Base-by-base conservation (phyloP, 257 asterid species). In the Datura wrightii region DNA sequence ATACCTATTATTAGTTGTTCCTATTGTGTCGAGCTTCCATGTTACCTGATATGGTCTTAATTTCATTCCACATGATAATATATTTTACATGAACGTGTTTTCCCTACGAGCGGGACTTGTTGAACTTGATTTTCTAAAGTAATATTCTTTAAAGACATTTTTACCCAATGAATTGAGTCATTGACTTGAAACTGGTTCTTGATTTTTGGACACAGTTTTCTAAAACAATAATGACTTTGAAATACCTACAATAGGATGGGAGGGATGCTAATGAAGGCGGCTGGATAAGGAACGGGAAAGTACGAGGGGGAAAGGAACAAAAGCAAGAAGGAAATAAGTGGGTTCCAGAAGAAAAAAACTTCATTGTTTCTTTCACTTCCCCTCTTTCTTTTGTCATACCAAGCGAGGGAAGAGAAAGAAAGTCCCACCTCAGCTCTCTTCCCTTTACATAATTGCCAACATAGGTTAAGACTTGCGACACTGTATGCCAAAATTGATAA, bases 361-460 rank as follows among this genome's bases (percentile, higher is more conserved):
- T 76, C 16, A 11, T 24, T 50, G 41, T 52, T 11, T 56, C 13
- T 60, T 76, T 52, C 81, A 76, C 62, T 48, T 50, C 3, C 19
- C 60, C 60, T 76, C 58, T 76, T 41, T 76, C 36, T 24, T 52
- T 74, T 74, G 14, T 14, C 81, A 13, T 48, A 76, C 60, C 81
- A 76, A 48, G 60, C 44, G 24, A 74, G 60, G 13, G 62, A 76
- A 50, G 42, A 76, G 11, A 72, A 19, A 46, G 42, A 71, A 72
- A 72, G n/a, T 24, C 18, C 36, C 80, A 19, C 10, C 42, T 19
- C 13, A 11, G 58, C 59, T 46, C 55, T 74, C 60, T 13, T 48
- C 60, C 42, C 42, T 74, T 74, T 24, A 46, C 19, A 59, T 74
- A 48, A 48, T 46, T 74, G 59, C 62, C 15, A 13, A 52, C 82